A percentile compares a stretch with the other conserved stretches of the same genome.
Evolutionary conservation across 768 basidiomycete species (phyloP).

Genomic region (Suillus subluteus): DNA sequence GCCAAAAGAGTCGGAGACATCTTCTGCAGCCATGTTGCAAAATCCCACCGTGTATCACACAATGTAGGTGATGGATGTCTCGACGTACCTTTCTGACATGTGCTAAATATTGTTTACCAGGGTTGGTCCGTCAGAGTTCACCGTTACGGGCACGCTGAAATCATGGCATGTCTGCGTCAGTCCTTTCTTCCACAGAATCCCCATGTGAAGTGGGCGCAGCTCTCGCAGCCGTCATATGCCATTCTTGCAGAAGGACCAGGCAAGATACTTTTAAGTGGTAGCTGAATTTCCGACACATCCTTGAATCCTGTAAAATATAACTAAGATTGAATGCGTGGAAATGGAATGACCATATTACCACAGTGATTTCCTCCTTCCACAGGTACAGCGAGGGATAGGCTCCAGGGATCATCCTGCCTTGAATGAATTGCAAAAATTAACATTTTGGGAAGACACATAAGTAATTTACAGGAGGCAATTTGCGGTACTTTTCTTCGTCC

Average conservation of each 20-base stretch:
- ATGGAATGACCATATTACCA: background rate
- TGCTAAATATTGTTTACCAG: background rate
- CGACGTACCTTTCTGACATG: conserved; percentile 7
- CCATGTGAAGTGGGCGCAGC: conserved; percentile 33
- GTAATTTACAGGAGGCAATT: background rate
- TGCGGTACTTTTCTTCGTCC: too few species aligned
- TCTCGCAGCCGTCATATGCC: conserved; percentile 27
- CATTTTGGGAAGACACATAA: too few species aligned
- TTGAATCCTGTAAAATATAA: background rate
- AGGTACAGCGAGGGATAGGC: background rate
- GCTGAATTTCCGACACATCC: conserved; percentile 34
- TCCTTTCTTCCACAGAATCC: conserved; percentile 33
- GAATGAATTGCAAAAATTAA: too few species aligned
- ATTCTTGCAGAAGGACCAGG: conserved; percentile 42
- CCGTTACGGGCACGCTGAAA: conserved; percentile 40
- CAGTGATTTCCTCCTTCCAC: background rate
- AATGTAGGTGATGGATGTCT: conserved; percentile 19
- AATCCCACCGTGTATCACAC: conserved; percentile 20
- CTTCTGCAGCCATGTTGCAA: conserved; percentile 19
- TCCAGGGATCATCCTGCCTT: background rate
- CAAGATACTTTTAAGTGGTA: conserved; percentile 40
- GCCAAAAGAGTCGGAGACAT: conserved; percentile 29
- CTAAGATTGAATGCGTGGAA: background rate
- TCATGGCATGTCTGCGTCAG: conserved; percentile 40
- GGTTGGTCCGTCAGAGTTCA: conserved; percentile 32